Evolutionary conservation across 1,139 yeast genomes (phyloP).

Genomic region (Kurtzmaniella quercitrusa): DNA sequence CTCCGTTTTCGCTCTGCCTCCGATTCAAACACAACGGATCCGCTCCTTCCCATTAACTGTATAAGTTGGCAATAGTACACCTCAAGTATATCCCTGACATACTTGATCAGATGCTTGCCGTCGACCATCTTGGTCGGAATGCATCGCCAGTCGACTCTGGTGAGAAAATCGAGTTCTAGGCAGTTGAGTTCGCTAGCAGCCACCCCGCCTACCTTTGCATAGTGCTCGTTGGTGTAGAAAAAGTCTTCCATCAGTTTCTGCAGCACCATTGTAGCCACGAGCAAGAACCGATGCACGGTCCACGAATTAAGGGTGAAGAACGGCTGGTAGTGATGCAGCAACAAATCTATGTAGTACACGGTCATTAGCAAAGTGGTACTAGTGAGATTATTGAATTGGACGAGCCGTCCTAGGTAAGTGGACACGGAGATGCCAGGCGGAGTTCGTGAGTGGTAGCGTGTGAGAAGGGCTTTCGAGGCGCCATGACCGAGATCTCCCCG

Average conservation of each 20-base stretch:
- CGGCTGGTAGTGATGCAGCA: conserved; percentile 71
- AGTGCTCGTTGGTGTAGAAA: conserved; percentile 89
- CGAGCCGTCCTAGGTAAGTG: conserved; percentile 71
- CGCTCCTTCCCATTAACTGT: conserved; percentile 50
- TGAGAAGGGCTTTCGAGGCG: conserved; percentile 44
- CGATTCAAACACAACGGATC: conserved; percentile 1
- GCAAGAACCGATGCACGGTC: conserved; percentile 86
- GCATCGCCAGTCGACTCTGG: conserved; percentile 68
- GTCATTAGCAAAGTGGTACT: conserved; percentile 76
- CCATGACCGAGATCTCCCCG: conserved; percentile 13
- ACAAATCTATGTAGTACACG: conserved; percentile 81
- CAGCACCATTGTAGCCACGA: conserved; percentile 89
- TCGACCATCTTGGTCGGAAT: conserved; percentile 35
- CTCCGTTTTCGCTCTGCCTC: conserved; percentile 1
- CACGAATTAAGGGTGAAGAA: conserved; percentile 81
- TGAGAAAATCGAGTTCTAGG: conserved; percentile 81
- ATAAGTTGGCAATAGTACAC: conserved; percentile 61
- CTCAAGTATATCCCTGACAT: conserved; percentile 47
- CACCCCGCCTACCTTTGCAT: conserved; percentile 95
- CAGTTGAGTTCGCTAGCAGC: conserved; percentile 81
- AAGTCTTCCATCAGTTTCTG: conserved; percentile 92
- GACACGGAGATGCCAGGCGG: conserved; percentile 85
- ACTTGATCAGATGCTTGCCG: conserved; percentile 22
- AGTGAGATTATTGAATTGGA: conserved; percentile 81
- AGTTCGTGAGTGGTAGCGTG: conserved; percentile 88